Conservation (phyloP, 1,139 yeast genomes). For the Saccharomycopsis hybrid region DNA sequence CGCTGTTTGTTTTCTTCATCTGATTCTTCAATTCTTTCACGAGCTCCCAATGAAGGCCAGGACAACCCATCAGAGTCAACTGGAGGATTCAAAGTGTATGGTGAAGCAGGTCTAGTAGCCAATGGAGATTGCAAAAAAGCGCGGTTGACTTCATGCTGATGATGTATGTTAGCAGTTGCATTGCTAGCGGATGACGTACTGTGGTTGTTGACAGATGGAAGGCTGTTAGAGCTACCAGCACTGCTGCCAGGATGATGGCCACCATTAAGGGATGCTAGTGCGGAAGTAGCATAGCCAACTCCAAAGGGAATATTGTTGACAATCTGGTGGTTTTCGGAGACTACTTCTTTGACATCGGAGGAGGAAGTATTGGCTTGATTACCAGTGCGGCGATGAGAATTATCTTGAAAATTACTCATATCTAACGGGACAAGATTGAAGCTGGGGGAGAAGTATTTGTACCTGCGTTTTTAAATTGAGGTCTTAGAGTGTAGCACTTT, state of each 20-base stretch:
- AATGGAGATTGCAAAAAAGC: slow-evolving; percentile 34
- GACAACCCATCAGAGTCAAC: slow-evolving; percentile 87
- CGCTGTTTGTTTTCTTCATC: slow-evolving; percentile 61
- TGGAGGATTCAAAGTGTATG: slow-evolving; percentile 77
- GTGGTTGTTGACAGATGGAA: background rate
- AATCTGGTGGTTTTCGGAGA: slow-evolving; percentile 5
- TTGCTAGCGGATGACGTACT: background rate
- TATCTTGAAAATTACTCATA: no score
- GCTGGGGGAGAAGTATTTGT: no score
- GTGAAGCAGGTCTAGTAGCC: slow-evolving; percentile 75
- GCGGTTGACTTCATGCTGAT: background rate
- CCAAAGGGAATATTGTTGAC: slow-evolving; percentile 13
- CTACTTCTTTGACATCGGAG: background rate
- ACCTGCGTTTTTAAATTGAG: no score
- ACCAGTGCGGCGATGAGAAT: no score
- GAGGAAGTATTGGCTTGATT: no score
- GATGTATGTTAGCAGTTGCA: background rate
- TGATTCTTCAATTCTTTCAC: slow-evolving; percentile 56
- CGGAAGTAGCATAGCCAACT: slow-evolving; percentile 11
- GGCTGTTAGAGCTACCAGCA: background rate
- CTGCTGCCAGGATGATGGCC: slow-evolving; percentile 1
- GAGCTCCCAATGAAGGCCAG: slow-evolving; percentile 92
- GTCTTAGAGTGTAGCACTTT: no score
- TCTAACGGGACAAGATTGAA: no score
- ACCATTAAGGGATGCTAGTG: slow-evolving; percentile 7